Evolutionary conservation across 2,329 filamentous ascomycete genomes (phyloP).

Genomic region (Neonectria neomacrospora): DNA sequence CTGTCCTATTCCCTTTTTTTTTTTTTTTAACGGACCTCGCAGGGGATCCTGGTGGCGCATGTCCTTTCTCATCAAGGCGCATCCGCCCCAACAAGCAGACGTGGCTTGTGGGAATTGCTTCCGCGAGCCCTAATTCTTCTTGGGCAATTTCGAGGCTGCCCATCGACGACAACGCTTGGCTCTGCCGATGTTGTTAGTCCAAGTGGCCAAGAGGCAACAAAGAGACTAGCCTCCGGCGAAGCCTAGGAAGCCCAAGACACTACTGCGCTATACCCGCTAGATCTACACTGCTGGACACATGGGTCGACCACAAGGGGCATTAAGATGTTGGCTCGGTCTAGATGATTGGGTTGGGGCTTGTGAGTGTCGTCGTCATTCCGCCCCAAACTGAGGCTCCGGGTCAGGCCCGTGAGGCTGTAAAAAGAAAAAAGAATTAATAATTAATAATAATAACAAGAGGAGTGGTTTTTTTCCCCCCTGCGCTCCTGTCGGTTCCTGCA

Average conservation of each 20-base stretch:
- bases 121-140: constrained; percentile 12
- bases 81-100: constrained; percentile 30
- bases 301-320: constrained; percentile 20
- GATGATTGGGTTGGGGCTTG: constrained; percentile 19
- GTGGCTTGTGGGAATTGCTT: constrained; percentile 32
- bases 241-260: constrained; percentile 16
- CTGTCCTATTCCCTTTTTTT: constrained; percentile 10
- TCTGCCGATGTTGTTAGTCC: constrained; percentile 1
- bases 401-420: not conserved
- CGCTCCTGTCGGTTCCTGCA: constrained; percentile 33
- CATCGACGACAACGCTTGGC: constrained; percentile 1
- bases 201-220: constrained; percentile 24
- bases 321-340: constrained; percentile 8
- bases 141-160: constrained; percentile 16
- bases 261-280: constrained; percentile 32
- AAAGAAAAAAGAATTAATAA: too few relatives aligned
- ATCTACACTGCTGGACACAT: constrained; percentile 26
- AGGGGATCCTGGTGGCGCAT: constrained; percentile 18
- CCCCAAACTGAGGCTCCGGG: constrained; percentile 22
- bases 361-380: constrained; percentile 10
- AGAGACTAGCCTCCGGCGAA: constrained; percentile 6
- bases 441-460: too few relatives aligned
- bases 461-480: constrained; percentile 16
- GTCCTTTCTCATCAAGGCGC: constrained; percentile 31
- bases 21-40: constrained; percentile 13